phyloP scores from a whole-genome alignment of 768 basidiomycete species.

The Nidularia sp. region DNA sequence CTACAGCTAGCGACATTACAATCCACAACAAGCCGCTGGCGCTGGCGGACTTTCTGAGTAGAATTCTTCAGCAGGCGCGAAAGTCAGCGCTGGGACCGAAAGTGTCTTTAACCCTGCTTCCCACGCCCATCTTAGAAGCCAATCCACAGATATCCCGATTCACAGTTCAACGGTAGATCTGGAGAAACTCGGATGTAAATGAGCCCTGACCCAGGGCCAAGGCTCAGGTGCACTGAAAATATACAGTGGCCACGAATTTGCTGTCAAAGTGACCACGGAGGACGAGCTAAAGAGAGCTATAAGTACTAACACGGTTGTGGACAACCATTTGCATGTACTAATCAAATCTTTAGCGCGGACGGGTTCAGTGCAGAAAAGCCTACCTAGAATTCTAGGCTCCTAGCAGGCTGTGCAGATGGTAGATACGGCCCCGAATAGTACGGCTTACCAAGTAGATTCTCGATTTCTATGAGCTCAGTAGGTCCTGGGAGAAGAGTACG shows the following conservation, averaged over 20 bases:
- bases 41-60: constrained; percentile 7
- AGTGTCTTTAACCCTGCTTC: neutral
- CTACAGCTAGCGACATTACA: neutral
- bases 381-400: neutral
- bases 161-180: neutral
- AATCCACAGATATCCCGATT: neutral
- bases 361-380: neutral
- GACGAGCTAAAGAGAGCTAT: neutral
- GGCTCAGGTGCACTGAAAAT: too few relatives aligned
- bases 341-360: neutral
- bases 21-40: neutral
- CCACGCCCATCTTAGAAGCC: neutral
- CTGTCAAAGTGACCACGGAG: neutral
- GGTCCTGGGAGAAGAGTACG: too few relatives aligned
- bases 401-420: neutral
- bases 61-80: constrained; percentile 23
- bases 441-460: neutral
- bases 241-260: too few relatives aligned
- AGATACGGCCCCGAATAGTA: neutral
- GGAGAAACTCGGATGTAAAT: neutral
- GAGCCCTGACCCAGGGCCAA: constrained; percentile 2
- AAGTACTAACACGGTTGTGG: neutral
- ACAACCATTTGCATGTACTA: neutral
- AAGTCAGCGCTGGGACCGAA: constrained; percentile 3
- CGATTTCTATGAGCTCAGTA: neutral